Conservation (phyloP, 257 asterid species). For the Rehmannia glutinosa region DNA sequence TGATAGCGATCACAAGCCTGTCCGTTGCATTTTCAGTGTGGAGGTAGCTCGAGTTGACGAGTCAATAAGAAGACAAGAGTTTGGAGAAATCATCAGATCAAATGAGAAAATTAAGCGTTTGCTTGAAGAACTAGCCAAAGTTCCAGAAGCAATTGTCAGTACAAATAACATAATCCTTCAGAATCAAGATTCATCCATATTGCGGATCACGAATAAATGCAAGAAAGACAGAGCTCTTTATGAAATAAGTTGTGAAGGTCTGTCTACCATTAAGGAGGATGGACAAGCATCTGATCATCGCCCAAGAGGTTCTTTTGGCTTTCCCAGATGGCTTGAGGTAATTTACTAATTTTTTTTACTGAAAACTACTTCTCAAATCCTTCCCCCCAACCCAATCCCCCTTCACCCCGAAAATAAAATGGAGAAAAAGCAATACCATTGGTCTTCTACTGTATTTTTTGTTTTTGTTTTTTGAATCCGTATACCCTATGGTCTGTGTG, state of each 20-base stretch:
- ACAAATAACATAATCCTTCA: slow-evolving; percentile 88
- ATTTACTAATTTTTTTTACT: slow-evolving; percentile 9
- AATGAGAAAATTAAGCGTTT: slow-evolving; percentile 59
- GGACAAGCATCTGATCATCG: slow-evolving; percentile 75
- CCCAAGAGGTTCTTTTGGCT: slow-evolving; percentile 85
- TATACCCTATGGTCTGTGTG: neutral
- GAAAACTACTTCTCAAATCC: neutral
- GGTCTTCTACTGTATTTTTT: too few species aligned
- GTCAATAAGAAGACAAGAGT: slow-evolving; percentile 83
- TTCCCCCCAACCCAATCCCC: too few species aligned
- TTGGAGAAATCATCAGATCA: slow-evolving; percentile 78
- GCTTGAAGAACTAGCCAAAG: slow-evolving; percentile 45
- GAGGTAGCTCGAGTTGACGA: slow-evolving; percentile 93
- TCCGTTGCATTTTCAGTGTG: slow-evolving; percentile 74
- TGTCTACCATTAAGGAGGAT: slow-evolving; percentile 54
- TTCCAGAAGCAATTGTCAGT: slow-evolving; percentile 83
- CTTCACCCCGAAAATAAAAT: too few species aligned
- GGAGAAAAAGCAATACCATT: too few species aligned
- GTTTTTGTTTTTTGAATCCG: too few species aligned
- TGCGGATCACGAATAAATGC: slow-evolving; percentile 80
- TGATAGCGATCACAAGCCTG: slow-evolving; percentile 98
- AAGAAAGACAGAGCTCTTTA: slow-evolving; percentile 53
- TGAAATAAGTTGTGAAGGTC: slow-evolving; percentile 74
- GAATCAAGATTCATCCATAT: slow-evolving; percentile 71
- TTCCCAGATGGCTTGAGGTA: slow-evolving; percentile 97